Percentiles rank a stretch among this genome's conserved stretches.
These are phyloP conservation scores for Opeltia flavorubescens DNA, from an alignment of 495 filamentous ascomycete species.

Conservation along the genomic window DNA sequence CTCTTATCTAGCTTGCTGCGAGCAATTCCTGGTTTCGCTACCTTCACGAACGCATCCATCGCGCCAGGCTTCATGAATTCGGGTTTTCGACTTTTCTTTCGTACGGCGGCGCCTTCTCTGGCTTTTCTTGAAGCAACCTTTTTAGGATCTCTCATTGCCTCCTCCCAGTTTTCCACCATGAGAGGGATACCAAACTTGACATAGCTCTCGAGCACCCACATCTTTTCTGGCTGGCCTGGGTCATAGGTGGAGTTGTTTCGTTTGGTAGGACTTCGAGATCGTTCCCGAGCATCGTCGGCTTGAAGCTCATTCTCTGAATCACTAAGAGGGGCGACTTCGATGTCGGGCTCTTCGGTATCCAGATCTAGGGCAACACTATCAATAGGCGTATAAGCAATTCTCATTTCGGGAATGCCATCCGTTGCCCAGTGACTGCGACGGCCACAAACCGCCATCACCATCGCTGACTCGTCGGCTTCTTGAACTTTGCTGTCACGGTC, in stretches of 20 bases:
- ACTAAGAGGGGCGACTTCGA: constrained; percentile 20
- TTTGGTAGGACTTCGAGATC: constrained; percentile 30
- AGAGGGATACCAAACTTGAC: constrained; percentile 56
- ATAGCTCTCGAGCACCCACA: constrained; percentile 66
- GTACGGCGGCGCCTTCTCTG: constrained; percentile 7
- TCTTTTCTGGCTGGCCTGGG: constrained; percentile 46
- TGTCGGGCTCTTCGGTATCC: constrained; percentile 45
- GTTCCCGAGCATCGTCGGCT: constrained; percentile 14
- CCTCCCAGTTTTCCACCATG: constrained; percentile 66
- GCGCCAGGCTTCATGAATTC: constrained; percentile 2
- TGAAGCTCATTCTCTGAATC: constrained; percentile 28
- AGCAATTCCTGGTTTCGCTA: constrained; percentile 7
- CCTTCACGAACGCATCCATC: constrained; percentile 13
- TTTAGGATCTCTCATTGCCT: constrained; percentile 39
- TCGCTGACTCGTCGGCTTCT: constrained; percentile 28
- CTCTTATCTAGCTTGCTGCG: neutral
- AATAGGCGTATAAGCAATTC: constrained; percentile 60
- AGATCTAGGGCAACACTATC: constrained; percentile 69
- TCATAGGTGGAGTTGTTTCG: constrained; percentile 51
- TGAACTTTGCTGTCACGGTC: constrained; percentile 27
- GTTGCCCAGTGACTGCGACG: constrained; percentile 55
- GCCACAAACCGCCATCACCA: constrained; percentile 50
- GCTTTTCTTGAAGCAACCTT: constrained; percentile 19
- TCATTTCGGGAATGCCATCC: constrained; percentile 61
- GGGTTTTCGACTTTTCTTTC: neutral